Base-by-base conservation (phyloP, 768 basidiomycete genomes). In the Zangia roseola region DNA sequence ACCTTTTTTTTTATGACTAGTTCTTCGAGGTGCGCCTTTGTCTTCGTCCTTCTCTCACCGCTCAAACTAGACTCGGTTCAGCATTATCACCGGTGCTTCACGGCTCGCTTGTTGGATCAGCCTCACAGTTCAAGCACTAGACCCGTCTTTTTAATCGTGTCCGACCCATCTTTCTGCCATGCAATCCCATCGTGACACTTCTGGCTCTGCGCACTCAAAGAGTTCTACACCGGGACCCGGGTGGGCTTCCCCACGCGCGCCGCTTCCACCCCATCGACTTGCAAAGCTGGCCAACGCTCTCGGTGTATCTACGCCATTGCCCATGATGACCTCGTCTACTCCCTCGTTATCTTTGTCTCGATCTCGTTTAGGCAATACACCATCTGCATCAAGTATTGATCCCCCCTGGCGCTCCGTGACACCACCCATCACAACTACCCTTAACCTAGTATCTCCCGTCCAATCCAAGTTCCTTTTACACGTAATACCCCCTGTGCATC, bases 221-320 rank as follows among this genome's bases (percentile, higher is more conserved):
- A 57, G 47, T 41, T 44, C 51, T 13, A 47, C 40, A 17, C 44
- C 48, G 14, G 46, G 43, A 1, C 42, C 47, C 3, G 50, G 24
- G 64, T 86, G 87, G 86, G 72, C 71, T 4, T 81, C 80, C 6
- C 88, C 87, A 49, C 85, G 80, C 59, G 66, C 84, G 20, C 91
- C 90, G 4, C 71, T 92, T 8, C 68, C 88, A 4, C 89, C 91
- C 5, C 78, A 87, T 56, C 77, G 87, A 12, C 81, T 92, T 10
- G 91, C 88, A 30, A 88, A 86, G 56, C 74, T 93, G 20, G 91
- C 89, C 14, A 92, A 92, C 61, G 90, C 91, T 4, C 82, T 93
- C 37, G 91, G 91, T 39, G 82, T 93, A 31, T 75, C 86, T 4
- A 84, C 83, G 0, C 90, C 90, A 0, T 64, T 87, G 43, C 89